Percentiles rank a stretch among this genome's conserved stretches.
Conservation (phyloP, 2,329 filamentous ascomycete genomes). For the Aspergillus novoparasiticus region DNA sequence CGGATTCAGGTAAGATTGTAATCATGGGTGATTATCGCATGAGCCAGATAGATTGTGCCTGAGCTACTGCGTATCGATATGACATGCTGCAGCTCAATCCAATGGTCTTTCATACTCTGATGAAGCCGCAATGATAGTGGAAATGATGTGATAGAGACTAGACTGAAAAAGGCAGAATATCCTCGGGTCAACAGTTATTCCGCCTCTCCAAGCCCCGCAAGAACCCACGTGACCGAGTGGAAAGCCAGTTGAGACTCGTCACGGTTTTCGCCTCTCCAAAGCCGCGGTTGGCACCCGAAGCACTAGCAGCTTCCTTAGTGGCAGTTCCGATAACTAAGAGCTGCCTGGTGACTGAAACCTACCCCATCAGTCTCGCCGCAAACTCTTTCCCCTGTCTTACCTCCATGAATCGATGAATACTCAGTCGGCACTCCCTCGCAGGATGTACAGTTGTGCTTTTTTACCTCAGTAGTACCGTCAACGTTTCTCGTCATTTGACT, state of each 20-base stretch:
- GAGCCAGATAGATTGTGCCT: too few species aligned
- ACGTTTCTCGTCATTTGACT: not conserved
- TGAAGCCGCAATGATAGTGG: too few species aligned
- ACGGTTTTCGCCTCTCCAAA: conserved; percentile 2
- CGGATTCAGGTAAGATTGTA: too few species aligned
- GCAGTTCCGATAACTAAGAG: not conserved
- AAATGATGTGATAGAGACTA: too few species aligned
- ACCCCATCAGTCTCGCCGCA: not conserved
- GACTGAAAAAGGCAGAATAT: too few species aligned
- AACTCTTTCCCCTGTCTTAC: not conserved
- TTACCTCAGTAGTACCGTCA: not conserved
- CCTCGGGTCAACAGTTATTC: too few species aligned
- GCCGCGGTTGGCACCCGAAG: conserved; percentile 28
- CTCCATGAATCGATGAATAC: conserved; percentile 2
- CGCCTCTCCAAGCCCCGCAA: not conserved
- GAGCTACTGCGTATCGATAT: too few species aligned
- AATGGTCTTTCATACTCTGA: too few species aligned
- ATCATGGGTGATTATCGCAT: too few species aligned
- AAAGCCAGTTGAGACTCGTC: too few species aligned
- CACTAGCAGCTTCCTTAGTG: not conserved
- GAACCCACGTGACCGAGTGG: not conserved
- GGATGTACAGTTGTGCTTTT: not conserved
- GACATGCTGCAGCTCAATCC: too few species aligned
- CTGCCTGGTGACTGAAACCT: conserved; percentile 1
- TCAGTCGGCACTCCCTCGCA: not conserved